Conservation (phyloP, 2,329 filamentous ascomycete genomes). For the Penicillium capsulatum region DNA sequence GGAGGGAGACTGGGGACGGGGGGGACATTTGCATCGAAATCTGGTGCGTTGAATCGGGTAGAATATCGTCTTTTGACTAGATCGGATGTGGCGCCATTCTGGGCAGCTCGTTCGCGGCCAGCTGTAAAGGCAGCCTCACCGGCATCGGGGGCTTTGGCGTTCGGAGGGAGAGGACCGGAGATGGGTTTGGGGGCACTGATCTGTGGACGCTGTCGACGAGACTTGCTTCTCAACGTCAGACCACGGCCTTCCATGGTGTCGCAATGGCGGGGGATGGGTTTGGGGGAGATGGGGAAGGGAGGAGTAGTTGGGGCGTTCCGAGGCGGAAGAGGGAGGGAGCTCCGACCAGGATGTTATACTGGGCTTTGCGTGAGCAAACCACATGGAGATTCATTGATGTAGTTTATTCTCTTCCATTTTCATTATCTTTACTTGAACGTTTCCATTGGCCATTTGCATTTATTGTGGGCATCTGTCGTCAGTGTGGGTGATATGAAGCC, state of each 20-base stretch:
- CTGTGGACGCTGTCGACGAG: slow-evolving; percentile 48
- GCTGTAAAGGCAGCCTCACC: slow-evolving; percentile 27
- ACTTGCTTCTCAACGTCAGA: slow-evolving; percentile 62
- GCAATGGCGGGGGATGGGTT: slow-evolving; percentile 1
- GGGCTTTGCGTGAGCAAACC: too few relatives aligned
- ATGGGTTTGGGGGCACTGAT: slow-evolving; percentile 60
- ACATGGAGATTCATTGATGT: too few relatives aligned
- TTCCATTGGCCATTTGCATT: too few relatives aligned
- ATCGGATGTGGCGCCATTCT: slow-evolving; percentile 61
- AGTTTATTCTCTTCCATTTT: not conserved
- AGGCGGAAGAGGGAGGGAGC: slow-evolving; percentile 3
- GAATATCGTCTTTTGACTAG: slow-evolving; percentile 94
- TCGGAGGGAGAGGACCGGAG: slow-evolving; percentile 37
- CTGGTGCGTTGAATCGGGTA: slow-evolving; percentile 75
- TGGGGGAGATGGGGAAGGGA: slow-evolving; percentile 6
- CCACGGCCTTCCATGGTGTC: slow-evolving; percentile 51
- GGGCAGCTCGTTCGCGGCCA: slow-evolving; percentile 41
- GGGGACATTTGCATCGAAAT: slow-evolving; percentile 63
- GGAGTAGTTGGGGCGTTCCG: slow-evolving; percentile 7
- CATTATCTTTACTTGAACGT: not conserved
- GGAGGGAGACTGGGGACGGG: slow-evolving; percentile 61
- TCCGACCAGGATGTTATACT: too few relatives aligned
- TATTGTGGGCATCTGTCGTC: too few relatives aligned
- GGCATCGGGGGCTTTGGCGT: slow-evolving; percentile 36
- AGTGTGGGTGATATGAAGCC: too few relatives aligned